Percentiles rank a stretch among this genome's conserved stretches.
Conservation (phyloP, 75 land plant species). For the Picea glauca region DNA sequence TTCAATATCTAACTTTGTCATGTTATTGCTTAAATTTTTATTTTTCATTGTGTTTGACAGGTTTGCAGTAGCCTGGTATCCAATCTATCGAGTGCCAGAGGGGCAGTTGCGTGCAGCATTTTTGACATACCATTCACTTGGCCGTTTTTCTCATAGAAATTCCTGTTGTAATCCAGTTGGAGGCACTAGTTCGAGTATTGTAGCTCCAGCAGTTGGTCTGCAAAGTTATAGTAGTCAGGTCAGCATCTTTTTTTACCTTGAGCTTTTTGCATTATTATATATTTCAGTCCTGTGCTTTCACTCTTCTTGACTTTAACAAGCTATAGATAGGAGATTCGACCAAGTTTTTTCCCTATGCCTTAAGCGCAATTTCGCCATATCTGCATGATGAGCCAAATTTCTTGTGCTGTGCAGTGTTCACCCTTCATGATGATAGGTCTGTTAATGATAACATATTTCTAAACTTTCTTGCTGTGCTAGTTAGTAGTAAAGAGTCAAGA, state of each 20-base stretch:
- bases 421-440: no score
- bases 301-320: no score
- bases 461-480: no score
- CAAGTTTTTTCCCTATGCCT: no score
- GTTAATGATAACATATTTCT: no score
- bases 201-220: constrained; percentile 63
- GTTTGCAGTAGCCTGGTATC: constrained; percentile 93
- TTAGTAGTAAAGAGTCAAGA: no score
- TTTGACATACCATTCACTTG: constrained; percentile 80
- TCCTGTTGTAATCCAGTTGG: background rate
- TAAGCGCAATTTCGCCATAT: no score
- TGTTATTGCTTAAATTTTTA: background rate
- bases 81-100: constrained; percentile 75
- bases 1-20: background rate
- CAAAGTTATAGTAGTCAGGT: constrained; percentile 73
- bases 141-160: constrained; percentile 31
- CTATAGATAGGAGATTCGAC: no score
- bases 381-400: no score
- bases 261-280: no score
- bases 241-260: background rate
- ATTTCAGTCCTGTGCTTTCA: no score
- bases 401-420: no score
- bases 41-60: constrained; percentile 21
- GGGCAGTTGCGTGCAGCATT: constrained; percentile 66
- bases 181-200: constrained; percentile 4